Evolutionary conservation across 2,329 filamentous ascomycete genomes (phyloP).

Genomic region (Pyrenophora graminea): DNA sequence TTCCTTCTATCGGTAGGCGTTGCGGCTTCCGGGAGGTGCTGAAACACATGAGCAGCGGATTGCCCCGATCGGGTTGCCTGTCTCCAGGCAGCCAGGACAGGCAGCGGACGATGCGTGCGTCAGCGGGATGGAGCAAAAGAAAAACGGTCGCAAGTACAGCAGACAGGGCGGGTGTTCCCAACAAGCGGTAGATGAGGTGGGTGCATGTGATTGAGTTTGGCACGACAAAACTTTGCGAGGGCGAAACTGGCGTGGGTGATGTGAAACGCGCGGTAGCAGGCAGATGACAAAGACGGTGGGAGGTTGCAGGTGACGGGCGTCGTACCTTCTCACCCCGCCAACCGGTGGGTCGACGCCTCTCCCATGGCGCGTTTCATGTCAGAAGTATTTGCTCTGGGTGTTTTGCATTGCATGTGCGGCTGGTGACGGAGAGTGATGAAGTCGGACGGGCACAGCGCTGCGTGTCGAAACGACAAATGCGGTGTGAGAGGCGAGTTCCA

Average conservation of each 20-base stretch:
- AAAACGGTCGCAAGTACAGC: slow-evolving; percentile 7
- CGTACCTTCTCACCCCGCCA: slow-evolving; percentile 21
- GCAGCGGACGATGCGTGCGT: not conserved
- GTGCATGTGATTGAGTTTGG: slow-evolving; percentile 9
- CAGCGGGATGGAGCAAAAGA: not conserved
- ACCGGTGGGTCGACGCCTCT: slow-evolving; percentile 21
- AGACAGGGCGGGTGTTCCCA: slow-evolving; percentile 8
- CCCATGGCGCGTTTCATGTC: slow-evolving; percentile 23
- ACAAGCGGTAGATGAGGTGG: slow-evolving; percentile 7
- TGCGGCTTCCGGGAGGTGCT: slow-evolving; percentile 8
- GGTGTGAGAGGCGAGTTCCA: slow-evolving; percentile 5
- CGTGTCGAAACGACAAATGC: slow-evolving; percentile 7
- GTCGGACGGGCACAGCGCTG: not conserved
- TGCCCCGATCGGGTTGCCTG: slow-evolving; percentile 14
- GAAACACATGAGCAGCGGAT: slow-evolving; percentile 17
- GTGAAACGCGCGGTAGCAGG: slow-evolving; percentile 19
- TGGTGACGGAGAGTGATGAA: slow-evolving; percentile 7
- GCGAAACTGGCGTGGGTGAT: slow-evolving; percentile 19
- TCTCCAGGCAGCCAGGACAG: slow-evolving; percentile 5
- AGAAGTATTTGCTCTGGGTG: slow-evolving; percentile 16
- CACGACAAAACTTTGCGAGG: slow-evolving; percentile 6
- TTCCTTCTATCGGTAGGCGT: slow-evolving; percentile 14
- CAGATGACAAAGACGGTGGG: slow-evolving; percentile 21
- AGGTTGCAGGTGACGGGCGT: slow-evolving; percentile 2
- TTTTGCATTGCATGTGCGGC: slow-evolving; percentile 22